phyloP scores from a whole-genome alignment of 139 green algal genomes.

The Micractinium conductrix region DNA sequence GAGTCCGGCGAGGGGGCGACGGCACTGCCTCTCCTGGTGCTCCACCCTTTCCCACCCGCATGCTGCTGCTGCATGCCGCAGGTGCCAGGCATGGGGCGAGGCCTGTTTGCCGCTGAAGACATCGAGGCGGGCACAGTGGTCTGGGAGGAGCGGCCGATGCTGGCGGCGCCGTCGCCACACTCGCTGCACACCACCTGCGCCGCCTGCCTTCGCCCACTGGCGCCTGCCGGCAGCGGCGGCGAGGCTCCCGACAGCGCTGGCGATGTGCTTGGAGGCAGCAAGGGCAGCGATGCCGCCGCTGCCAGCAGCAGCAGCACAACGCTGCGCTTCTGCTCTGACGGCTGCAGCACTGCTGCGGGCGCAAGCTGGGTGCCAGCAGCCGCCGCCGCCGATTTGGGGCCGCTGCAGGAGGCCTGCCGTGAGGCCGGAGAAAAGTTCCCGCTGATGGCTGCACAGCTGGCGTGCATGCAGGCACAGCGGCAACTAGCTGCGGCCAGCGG shows the following conservation, averaged over 20 bases:
- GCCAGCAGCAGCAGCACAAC: not conserved
- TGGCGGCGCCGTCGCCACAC: not conserved
- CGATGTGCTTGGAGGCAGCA: no score
- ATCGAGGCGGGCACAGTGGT: constrained; percentile 34
- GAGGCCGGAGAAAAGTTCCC: constrained; percentile 47
- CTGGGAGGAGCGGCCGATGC: constrained; percentile 23
- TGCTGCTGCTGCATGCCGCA: not conserved
- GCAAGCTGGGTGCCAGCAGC: not conserved
- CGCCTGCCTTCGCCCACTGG: constrained; percentile 34
- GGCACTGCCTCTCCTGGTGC: no score
- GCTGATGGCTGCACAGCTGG: constrained; percentile 44
- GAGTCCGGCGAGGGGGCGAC: no score
- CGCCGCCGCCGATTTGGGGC: not conserved
- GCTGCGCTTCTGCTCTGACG: not conserved
- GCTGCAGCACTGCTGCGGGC: not conserved
- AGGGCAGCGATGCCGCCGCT: not conserved
- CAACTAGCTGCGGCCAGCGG: not conserved
- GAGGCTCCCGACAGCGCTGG: not conserved
- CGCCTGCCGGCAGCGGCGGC: not conserved
- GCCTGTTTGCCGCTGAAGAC: constrained; percentile 26
- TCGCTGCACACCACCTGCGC: constrained; percentile 16
- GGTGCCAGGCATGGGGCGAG: constrained; percentile 23
- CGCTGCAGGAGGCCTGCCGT: constrained; percentile 30
- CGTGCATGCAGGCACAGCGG: constrained; percentile 36
- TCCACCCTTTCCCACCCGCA: not conserved